These are phyloP conservation scores for Xenoacremonium recifei DNA, from an alignment of 2,329 filamentous ascomycete species.

Conservation along the genomic window DNA sequence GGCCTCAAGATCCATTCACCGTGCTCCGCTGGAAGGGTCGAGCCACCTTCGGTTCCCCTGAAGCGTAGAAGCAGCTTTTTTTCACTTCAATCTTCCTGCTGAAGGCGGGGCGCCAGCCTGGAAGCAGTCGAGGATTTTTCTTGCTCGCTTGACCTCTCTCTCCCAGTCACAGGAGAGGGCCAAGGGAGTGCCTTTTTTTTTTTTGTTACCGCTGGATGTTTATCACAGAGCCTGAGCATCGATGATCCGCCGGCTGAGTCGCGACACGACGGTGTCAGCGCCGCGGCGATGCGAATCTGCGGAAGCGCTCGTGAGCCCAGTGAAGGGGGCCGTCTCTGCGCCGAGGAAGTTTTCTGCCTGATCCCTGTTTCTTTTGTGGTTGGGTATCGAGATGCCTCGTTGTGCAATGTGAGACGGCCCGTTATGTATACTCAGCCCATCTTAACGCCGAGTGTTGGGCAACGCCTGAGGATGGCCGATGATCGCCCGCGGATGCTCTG, in stretches of 20 bases:
- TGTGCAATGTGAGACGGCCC: background rate
- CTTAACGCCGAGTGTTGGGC: constrained; percentile 29
- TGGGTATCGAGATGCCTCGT: constrained; percentile 6
- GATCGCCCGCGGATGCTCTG: background rate
- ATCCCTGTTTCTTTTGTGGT: background rate
- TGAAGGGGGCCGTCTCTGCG: constrained; percentile 7
- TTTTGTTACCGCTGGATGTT: constrained; percentile 13
- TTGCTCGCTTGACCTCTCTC: too few species aligned
- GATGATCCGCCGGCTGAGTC: constrained; percentile 13
- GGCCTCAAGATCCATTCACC: constrained; percentile 8
- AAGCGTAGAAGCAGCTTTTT: constrained; percentile 11
- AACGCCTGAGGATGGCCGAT: constrained; percentile 15
- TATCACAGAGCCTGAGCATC: constrained; percentile 17
- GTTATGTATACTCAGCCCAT: constrained; percentile 19
- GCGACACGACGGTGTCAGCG: constrained; percentile 9
- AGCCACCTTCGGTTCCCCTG: constrained; percentile 5
- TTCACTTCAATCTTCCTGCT: constrained; percentile 11
- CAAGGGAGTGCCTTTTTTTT: background rate
- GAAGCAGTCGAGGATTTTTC: constrained; percentile 11
- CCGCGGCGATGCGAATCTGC: constrained; percentile 15
- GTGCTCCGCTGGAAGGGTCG: constrained; percentile 11
- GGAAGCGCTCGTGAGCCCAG: constrained; percentile 18
- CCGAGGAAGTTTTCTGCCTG: constrained; percentile 10
- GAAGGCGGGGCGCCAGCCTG: constrained; percentile 14
- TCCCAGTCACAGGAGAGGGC: too few species aligned